phyloP scores from a whole-genome alignment of 768 basidiomycete species.

The Collybia sp. region DNA sequence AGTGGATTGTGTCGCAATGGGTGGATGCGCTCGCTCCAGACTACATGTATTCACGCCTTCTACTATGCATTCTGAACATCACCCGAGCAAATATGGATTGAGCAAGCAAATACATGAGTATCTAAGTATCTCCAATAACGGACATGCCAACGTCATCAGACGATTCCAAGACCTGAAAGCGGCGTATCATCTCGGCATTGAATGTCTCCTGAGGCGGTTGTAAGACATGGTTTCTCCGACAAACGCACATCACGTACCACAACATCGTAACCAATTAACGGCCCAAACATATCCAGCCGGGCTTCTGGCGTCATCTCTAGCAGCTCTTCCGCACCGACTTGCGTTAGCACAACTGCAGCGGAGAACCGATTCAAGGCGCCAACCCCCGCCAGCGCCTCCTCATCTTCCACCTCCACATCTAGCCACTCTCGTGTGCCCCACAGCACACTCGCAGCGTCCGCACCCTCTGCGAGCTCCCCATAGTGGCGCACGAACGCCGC shows the following conservation, averaged over 20 bases:
- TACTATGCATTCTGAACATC: too few relatives aligned
- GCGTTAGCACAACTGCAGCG: conserved; percentile 58
- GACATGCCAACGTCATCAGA: neutral
- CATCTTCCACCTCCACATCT: conserved; percentile 56
- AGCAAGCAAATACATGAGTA: too few relatives aligned
- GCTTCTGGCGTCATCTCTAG: conserved; percentile 44
- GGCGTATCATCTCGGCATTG: neutral
- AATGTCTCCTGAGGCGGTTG: neutral
- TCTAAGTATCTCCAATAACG: too few relatives aligned
- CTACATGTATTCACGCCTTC: too few relatives aligned
- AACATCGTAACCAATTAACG: conserved; percentile 42
- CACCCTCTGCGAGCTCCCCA: conserved; percentile 51
- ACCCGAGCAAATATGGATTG: too few relatives aligned
- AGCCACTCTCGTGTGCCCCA: conserved; percentile 69
- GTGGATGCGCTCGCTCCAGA: too few relatives aligned
- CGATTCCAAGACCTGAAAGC: neutral
- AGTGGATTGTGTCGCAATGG: too few relatives aligned
- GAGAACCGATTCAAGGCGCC: conserved; percentile 70
- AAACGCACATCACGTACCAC: conserved; percentile 38
- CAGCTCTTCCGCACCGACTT: conserved; percentile 49
- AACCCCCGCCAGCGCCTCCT: conserved; percentile 48
- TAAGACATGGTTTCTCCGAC: neutral
- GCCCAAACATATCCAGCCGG: conserved; percentile 40
- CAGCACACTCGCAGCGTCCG: conserved; percentile 37
- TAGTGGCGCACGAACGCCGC: conserved; percentile 50